Evolutionary conservation across 208 protist genomes (phyloP), one percentile per base, ranked within the genome.

Genomic region (Leishmania amazonensis): DNA sequence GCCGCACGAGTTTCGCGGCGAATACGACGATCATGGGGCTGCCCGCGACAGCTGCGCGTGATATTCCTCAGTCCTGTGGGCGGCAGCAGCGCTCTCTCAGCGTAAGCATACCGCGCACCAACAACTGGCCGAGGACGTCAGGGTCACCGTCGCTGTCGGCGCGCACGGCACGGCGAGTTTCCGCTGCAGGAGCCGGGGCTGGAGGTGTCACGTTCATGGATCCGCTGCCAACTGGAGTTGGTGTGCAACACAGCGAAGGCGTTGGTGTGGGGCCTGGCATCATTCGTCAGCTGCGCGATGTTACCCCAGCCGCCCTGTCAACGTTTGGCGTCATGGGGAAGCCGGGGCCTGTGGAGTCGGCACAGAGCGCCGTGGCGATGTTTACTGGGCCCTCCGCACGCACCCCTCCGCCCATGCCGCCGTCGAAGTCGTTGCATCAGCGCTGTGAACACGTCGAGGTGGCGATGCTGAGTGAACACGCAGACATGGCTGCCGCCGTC

Each of bases 1-100:
- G 83, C 9, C 83, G 83, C 65, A 82, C 83, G 3, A 86, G 78
- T 70, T 86, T 86, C 51, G 83, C 83, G 13, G 75, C 78, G 15
- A 83, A 77, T 15, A 42, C 75, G 9, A 83, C 83, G 6, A 64
- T 83, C 28, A n/a, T 86, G 15, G 78, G 71, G 65, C 17, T n/a
- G 51, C 51, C 51, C 4, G 53, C 42, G 28, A 38, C 24, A 38
- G 24, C 51, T 11, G n/a, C n/a, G 15, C n/a, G 53, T 31, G 73
- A 24, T 31, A 31, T 3, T 28, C 51, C 15, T 62, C 31, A 24
- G 31, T 19, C 51, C 28, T 24, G 6, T 54, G 51, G 73, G 51
- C 73, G 2, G 51, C 49, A 76, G 73, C 31, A n/a, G 47, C 42
- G 51, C 31, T 57, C 73, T 42, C 19, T 1, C 31, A 76, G 73